phyloP scores from a whole-genome alignment of 2,329 filamentous ascomycete species.

The Epichloe bromicola region DNA sequence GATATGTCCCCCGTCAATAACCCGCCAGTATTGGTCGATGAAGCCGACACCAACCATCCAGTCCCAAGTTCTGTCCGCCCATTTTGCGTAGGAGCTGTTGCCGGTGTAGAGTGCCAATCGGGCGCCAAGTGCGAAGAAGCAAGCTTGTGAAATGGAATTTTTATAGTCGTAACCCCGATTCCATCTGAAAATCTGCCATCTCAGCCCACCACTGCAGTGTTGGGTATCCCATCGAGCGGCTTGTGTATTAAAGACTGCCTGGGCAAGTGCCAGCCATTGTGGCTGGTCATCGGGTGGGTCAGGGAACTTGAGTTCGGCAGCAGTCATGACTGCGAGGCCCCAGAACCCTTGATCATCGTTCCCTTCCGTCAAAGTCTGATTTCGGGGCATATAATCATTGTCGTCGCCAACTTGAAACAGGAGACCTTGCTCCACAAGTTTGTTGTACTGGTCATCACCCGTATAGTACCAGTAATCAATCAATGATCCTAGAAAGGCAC shows the following conservation, averaged over 20 bases:
- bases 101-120: conserved; percentile 65
- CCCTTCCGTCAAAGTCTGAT: conserved; percentile 54
- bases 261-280: conserved; percentile 58
- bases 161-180: conserved; percentile 76
- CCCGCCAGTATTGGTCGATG: conserved; percentile 43
- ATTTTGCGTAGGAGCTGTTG: conserved; percentile 63
- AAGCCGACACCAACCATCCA: conserved; percentile 49
- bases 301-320: conserved; percentile 56
- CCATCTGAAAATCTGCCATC: conserved; percentile 77
- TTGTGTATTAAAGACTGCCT: conserved; percentile 73
- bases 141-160: conserved; percentile 49
- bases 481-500: conserved; percentile 57
- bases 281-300: conserved; percentile 42
- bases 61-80: conserved; percentile 62
- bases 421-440: conserved; percentile 52
- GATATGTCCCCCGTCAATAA: conserved; percentile 53
- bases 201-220: conserved; percentile 60
- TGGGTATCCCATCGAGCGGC: conserved; percentile 56
- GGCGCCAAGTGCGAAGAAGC: conserved; percentile 50
- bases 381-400: conserved; percentile 65
- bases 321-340: conserved; percentile 57
- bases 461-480: conserved; percentile 83
- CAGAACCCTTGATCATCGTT: conserved; percentile 70
- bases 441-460: conserved; percentile 58
- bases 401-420: conserved; percentile 61